These are phyloP conservation scores for Globisporangium nagaii DNA, from an alignment of 352 stramenopile genomes.

Conservation along the genomic window DNA sequence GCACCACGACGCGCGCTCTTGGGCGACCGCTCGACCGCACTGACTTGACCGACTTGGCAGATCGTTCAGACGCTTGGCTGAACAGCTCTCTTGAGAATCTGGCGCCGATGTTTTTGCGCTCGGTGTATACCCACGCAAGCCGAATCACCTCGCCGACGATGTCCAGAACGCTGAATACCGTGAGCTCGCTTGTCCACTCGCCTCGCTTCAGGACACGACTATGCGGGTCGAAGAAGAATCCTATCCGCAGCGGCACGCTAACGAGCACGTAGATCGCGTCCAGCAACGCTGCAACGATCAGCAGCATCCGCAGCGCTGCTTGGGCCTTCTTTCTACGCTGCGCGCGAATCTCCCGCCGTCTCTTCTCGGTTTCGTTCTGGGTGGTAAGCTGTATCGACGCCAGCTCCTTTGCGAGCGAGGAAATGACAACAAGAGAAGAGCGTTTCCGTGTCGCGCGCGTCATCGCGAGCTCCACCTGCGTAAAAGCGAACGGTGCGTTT, in stretches of 20 bases:
- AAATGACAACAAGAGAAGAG: constrained; percentile 2
- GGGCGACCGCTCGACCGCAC: not conserved
- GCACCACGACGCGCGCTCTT: not conserved
- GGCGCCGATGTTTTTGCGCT: constrained; percentile 4
- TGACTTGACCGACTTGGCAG: not conserved
- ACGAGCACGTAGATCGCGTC: constrained; percentile 36
- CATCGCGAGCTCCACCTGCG: constrained; percentile 8
- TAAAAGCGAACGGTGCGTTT: constrained; percentile 9
- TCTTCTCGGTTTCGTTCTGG: not conserved
- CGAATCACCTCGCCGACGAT: constrained; percentile 21
- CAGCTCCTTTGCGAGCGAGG: not conserved
- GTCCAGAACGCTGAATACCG: constrained; percentile 24
- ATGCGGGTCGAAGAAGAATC: constrained; percentile 40
- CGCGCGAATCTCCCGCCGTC: not conserved
- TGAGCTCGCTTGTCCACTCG: constrained; percentile 20
- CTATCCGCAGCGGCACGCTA: constrained; percentile 28
- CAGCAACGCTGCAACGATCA: constrained; percentile 19
- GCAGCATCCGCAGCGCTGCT: not conserved
- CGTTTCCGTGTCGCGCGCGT: constrained; percentile 1
- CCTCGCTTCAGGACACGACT: constrained; percentile 3
- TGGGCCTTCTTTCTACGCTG: not conserved
- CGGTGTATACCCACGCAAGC: constrained; percentile 4
- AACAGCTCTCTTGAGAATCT: not conserved
- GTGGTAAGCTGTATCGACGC: not conserved
- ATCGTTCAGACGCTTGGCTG: not conserved